Conservation (phyloP, 2,329 filamentous ascomycete genomes). For the Thermoascus crustaceus region DNA sequence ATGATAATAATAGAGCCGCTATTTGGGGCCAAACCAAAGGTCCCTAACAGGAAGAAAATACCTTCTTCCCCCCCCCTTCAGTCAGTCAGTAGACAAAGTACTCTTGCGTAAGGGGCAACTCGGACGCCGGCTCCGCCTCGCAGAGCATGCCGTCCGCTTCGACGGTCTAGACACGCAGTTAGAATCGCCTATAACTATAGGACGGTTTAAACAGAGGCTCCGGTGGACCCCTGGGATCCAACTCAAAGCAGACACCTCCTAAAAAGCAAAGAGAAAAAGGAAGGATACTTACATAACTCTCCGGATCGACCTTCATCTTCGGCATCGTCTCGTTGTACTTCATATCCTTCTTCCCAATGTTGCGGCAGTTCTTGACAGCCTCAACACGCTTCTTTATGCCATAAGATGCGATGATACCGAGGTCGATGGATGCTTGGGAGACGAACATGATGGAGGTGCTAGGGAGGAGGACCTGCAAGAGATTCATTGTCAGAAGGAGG, state of each 20-base stretch:
- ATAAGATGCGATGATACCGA: slow-evolving; percentile 62
- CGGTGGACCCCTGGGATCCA: slow-evolving; percentile 2
- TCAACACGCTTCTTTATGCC: slow-evolving; percentile 71
- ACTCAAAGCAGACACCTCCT: slow-evolving; percentile 11
- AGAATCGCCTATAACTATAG: background rate
- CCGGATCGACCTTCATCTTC: slow-evolving; percentile 83
- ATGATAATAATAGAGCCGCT: no score
- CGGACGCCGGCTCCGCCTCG: slow-evolving; percentile 61
- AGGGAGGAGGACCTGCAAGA: slow-evolving; percentile 52
- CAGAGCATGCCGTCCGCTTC: slow-evolving; percentile 74
- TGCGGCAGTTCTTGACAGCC: slow-evolving; percentile 67
- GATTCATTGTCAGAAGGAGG: background rate
- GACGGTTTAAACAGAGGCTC: background rate
- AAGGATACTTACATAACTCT: slow-evolving; percentile 58
- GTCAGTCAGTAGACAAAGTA: slow-evolving; percentile 73
- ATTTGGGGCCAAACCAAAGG: no score
- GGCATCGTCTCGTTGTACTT: slow-evolving; percentile 78
- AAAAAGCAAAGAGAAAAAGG: slow-evolving; percentile 4
- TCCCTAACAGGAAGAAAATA: no score
- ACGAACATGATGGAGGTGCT: slow-evolving; percentile 74
- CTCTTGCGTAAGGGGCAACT: slow-evolving; percentile 66
- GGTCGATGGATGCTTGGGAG: slow-evolving; percentile 60
- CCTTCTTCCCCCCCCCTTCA: background rate
- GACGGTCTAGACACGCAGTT: slow-evolving; percentile 45
- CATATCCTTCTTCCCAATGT: slow-evolving; percentile 77